Percentiles rank a stretch among this genome's conserved stretches.
These are phyloP conservation scores for Tylopilus balloui DNA, from an alignment of 768 basidiomycete species.

Conservation along the genomic window DNA sequence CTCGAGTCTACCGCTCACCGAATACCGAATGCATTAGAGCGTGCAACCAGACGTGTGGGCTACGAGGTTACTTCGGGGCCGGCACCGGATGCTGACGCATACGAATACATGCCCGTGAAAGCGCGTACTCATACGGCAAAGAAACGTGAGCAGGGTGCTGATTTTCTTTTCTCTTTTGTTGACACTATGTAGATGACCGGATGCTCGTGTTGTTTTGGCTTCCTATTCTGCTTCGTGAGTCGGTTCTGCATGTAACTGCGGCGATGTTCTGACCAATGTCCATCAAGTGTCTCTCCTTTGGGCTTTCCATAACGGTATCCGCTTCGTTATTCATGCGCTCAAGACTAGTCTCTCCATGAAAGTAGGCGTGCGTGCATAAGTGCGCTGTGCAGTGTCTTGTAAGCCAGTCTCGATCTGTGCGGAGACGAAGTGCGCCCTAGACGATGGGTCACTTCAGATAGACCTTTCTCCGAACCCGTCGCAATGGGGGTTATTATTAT, in stretches of 20 bases:
- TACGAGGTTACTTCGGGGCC: conserved; percentile 46
- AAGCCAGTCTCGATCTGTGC: not conserved
- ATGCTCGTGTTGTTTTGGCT: conserved; percentile 88
- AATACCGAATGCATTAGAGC: conserved; percentile 28
- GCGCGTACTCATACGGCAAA: conserved; percentile 42
- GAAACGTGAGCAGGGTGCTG: conserved; percentile 51
- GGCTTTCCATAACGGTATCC: conserved; percentile 53
- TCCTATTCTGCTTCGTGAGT: conserved; percentile 75
- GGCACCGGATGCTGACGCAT: conserved; percentile 66
- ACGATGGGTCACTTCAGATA: conserved; percentile 5
- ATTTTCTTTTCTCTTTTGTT: not conserved
- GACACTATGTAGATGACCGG: conserved; percentile 55
- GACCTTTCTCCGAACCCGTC: conserved; percentile 2
- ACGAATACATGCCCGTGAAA: conserved; percentile 54
- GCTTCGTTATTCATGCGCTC: conserved; percentile 47
- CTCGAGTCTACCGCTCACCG: conserved; percentile 19
- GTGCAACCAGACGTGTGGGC: conserved; percentile 42
- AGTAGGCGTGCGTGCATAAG: conserved; percentile 34
- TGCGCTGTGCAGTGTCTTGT: conserved; percentile 1
- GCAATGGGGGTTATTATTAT: conserved; percentile 11
- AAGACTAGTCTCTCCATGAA: conserved; percentile 47
- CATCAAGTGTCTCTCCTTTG: conserved; percentile 55
- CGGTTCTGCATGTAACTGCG: not conserved
- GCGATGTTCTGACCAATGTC: conserved; percentile 4
- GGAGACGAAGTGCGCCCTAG: not conserved